phyloP scores from a whole-genome alignment of 1,284 basidiomycete species.

The Athelia psychrophila region DNA sequence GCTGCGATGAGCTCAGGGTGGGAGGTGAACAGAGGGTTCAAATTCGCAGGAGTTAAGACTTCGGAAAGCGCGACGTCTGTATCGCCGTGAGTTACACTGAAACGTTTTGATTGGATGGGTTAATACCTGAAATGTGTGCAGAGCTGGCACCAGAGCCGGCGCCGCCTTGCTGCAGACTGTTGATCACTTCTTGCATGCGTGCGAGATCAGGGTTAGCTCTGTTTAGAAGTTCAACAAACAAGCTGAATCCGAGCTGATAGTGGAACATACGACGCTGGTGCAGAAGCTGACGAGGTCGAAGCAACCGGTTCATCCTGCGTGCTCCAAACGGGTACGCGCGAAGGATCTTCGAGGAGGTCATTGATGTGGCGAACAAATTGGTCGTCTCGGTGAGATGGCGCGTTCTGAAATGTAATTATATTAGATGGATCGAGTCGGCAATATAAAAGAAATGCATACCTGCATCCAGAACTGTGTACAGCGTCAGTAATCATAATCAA shows the following conservation, averaged over 20 bases:
- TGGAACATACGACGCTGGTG: neutral
- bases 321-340: conserved; percentile 58
- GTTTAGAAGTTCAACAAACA: conserved; percentile 34
- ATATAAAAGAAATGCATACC: conserved; percentile 35
- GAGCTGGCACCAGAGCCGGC: conserved; percentile 5
- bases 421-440: conserved; percentile 1
- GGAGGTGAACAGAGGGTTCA: conserved; percentile 63
- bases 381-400: conserved; percentile 61
- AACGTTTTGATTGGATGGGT: conserved; percentile 7
- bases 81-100: too few relatives aligned
- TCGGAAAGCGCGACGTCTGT: conserved; percentile 67
- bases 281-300: neutral
- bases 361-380: conserved; percentile 73
- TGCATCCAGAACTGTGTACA: conserved; percentile 75
- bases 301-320: neutral
- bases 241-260: conserved; percentile 19
- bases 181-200: too few relatives aligned
- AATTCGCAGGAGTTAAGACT: conserved; percentile 68
- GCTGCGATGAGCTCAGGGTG: conserved; percentile 64
- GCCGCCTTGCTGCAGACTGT: conserved; percentile 1
- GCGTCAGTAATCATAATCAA: conserved; percentile 9
- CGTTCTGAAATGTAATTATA: conserved; percentile 48
- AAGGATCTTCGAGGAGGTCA: conserved; percentile 61
- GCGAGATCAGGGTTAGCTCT: conserved; percentile 16
- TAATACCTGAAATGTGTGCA: conserved; percentile 5